A percentile compares a stretch with the other conserved stretches of the same genome.
Evolutionary conservation across 148 eudicot genomes (phyloP).

Genomic region (Selenicereus undatus): DNA sequence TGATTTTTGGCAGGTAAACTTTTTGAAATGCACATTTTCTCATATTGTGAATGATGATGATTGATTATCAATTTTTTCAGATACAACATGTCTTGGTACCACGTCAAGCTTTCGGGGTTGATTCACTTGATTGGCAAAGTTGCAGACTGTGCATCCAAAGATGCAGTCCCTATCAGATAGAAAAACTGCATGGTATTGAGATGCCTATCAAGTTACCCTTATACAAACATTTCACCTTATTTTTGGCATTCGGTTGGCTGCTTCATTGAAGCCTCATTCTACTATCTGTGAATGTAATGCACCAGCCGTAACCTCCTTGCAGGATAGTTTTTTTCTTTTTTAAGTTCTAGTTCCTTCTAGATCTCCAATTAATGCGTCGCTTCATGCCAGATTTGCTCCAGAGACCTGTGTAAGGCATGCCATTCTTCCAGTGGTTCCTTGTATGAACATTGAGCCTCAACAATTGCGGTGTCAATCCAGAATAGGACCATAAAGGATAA

Average conservation of each 20-base stretch:
- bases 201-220: not conserved
- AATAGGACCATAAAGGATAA: too few species aligned
- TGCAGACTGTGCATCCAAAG: conserved; percentile 55
- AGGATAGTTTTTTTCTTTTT: not conserved
- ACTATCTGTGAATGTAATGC: too few species aligned
- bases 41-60: not conserved
- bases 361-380: not conserved
- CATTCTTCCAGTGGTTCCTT: too few species aligned
- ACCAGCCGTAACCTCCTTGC: too few species aligned
- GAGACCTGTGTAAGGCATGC: too few species aligned
- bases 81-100: conserved; percentile 74
- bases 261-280: too few species aligned
- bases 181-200: conserved; percentile 55
- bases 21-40: not conserved
- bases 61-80: conserved; percentile 34
- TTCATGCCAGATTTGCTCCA: too few species aligned
- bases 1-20: conserved; percentile 92
- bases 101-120: conserved; percentile 39
- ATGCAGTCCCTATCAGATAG: conserved; percentile 56
- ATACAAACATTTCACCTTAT: not conserved
- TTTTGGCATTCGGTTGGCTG: not conserved
- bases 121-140: conserved; percentile 65
- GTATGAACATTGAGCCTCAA: too few species aligned
- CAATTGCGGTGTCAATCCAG: too few species aligned
- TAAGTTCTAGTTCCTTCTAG: not conserved